These are phyloP conservation scores for Phytophthora sansomeana DNA, from an alignment of 352 stramenopile species.

Conservation along the genomic window DNA sequence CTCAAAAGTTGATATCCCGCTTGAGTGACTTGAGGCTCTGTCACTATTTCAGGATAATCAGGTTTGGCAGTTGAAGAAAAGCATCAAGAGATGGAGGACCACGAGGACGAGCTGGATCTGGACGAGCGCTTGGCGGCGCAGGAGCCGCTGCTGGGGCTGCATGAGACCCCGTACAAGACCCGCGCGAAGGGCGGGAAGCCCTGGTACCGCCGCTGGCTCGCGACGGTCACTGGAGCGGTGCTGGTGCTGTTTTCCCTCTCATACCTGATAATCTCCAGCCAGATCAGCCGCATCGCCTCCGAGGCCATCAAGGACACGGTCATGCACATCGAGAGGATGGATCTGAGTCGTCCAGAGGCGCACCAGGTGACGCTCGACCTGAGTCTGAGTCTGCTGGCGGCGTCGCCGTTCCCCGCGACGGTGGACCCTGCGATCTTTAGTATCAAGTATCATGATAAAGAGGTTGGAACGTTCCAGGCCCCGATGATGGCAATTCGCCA, in stretches of 20 bases:
- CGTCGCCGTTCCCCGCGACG: constrained; percentile 59
- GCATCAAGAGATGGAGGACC: constrained; percentile 8
- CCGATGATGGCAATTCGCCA: constrained; percentile 60
- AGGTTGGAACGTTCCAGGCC: constrained; percentile 56
- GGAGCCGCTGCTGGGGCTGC: constrained; percentile 40
- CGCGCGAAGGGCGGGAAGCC: constrained; percentile 7
- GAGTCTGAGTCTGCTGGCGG: constrained; percentile 53
- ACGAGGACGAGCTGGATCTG: constrained; percentile 31
- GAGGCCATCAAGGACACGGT: constrained; percentile 63
- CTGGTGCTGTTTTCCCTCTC: constrained; percentile 43
- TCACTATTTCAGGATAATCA: too few species aligned
- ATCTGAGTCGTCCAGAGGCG: constrained; percentile 50
- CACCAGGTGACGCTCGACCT: constrained; percentile 57
- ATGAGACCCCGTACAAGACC: constrained; percentile 9
- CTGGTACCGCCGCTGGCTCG: constrained; percentile 39
- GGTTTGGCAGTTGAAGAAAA: constrained; percentile 15
- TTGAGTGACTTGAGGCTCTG: not conserved
- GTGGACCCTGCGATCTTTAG: constrained; percentile 57
- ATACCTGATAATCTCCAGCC: constrained; percentile 55
- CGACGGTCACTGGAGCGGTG: constrained; percentile 13
- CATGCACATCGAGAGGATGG: constrained; percentile 71
- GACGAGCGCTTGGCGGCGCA: constrained; percentile 37
- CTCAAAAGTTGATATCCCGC: not conserved
- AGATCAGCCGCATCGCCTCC: constrained; percentile 63
- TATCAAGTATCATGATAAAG: constrained; percentile 51